Evolutionary conservation across 805 yeast genomes (phyloP), one percentile per base, ranked within the genome.

Genomic region (Diddensiella caesifluorescens): DNA sequence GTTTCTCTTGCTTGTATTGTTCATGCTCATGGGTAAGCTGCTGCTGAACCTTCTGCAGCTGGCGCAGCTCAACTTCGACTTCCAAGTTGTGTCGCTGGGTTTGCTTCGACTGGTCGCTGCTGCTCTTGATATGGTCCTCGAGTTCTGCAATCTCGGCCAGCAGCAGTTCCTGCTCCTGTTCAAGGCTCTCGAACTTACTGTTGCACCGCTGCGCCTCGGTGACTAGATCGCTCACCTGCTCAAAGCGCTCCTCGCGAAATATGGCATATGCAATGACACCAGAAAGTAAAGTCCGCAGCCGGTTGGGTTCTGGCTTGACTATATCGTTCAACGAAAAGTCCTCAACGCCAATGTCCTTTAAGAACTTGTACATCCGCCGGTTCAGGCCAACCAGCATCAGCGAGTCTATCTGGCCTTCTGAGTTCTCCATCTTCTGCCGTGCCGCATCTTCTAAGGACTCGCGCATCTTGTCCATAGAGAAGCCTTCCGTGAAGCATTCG

Each of bases 181-280:
- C 60, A 18, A 73, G 66, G 13, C 64, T 60, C 42, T 71, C 69
- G 35, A 42, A 42, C 34, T 34, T 28, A 18, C 70, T 72, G 15
- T 76, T 60, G 37, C 73, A 63, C 7, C 66, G 56, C 39, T 79
- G 83, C 46, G 79, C 74, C 34, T 69, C 66, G 4, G 70, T 64
- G 22, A 81, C 75, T 20, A 83, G 64, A 20, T 73, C 74, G 47
- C 80, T 86, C 54, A 83, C 79, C 50, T 82, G 88, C 19, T 68
- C 71, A 58, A 80, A 73, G 45, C 83, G 79, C 49, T 80, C 86
- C 52, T 85, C 94, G 50, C 95, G 71, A 55, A 83, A 87, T 43
- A 90, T 66, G 1, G 94, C 94, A 68, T 77, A 88, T 58, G 88
- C 88, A 18, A 87, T 83, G 38, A 87, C 78, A 0, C 92, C 92